Base-by-base conservation (phyloP, 345 rosid genomes). In the Lenwebbia sp. region DNA sequence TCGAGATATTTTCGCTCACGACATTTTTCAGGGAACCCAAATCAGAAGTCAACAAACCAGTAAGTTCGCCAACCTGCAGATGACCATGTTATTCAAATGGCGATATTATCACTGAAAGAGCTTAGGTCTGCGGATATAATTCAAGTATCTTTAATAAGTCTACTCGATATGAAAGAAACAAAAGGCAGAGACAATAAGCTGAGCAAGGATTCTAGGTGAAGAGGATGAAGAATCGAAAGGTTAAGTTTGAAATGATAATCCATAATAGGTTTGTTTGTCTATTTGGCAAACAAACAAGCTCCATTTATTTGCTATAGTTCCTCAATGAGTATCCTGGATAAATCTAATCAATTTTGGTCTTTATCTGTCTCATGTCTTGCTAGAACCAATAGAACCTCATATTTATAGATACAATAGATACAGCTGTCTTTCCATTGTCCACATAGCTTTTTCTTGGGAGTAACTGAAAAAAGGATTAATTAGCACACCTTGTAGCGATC, bases 1-100 rank as follows among this genome's bases (percentile, higher is more conserved):
- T 92, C 37, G 98, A 95, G 89, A 94, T 91, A 88, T 97, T 97
- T 91, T 97, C 99, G 30, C 95, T 94, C 86, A 97, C 95, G 83
- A 94, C 84, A 88, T 91, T 88, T 88, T 97, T 96, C 60, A 96
- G 89, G 84, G 98, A 91, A 85, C 97, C 98, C 92, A 97, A 94
- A 91, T 97, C 99, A 89, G 96, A 93, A 40, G 98, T 96, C 83
- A 97, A 91, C 89, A 96, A 90, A 55, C 95, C 97, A 51, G 94
- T 92, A 76, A 96, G 93, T 90, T 97, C 99, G 40, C 98, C 98
- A 60, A 95, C 98, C 99, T 96, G 88, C 76, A 85, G 70, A 28
- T 87, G 65, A 53, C 52, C 56, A 56, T 41, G 81, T 62, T 56
- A 54, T 30, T 65, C 55, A 83, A 51, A 87, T 10, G 84, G 74